Base-by-base conservation (phyloP, 2,329 filamentous ascomycete genomes). In the Diaporthe ampelina region DNA sequence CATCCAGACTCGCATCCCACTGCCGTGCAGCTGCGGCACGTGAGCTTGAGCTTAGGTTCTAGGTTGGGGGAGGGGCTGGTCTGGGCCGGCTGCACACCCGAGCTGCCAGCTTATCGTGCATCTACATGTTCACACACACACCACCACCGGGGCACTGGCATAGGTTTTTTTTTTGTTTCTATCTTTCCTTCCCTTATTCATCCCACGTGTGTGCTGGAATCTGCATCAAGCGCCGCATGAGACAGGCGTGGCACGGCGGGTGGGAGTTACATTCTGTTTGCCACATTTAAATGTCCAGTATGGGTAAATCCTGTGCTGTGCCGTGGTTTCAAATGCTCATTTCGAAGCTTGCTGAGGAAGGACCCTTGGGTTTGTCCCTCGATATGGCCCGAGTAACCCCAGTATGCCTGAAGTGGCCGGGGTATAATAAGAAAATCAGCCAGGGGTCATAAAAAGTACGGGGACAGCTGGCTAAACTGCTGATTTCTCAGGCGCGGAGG, bases 341-440 rank as follows among this genome's bases (percentile, higher is more conserved):
- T 29, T 68, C 48, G 32, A 54, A 68, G 63, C 63, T 54, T 54
- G 45, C 48, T 52, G 63, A 40, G 63, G 57, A 59, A 63, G 58
- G 63, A 54, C 63, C 63, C 63, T 68, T 50, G 52, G 63, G 52
- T 54, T 68, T 52, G 63, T 40, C 8, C 63, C 63, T 68, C 63
- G 63, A 68, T 54, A 67, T 68, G 63, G 63, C 63, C 63, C 45
- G 63, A 11, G 63, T 37, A n/a, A 54, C 32, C 26, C 63, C 37
- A 29, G 58, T 29, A 54, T 68, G 63, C 63, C 61, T 40, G 63
- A 7, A 21, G 24, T 26, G 63, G 48, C 63, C 48, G 48, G 63
- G 63, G 63, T 54, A 29, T 54, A 54, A 68, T 54, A 26, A 26
- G 63, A 35, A 29, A 68, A 54, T 37, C 32, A 54, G 63, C 48